phyloP scores from a whole-genome alignment of 2,329 filamentous ascomycete species.

The Penicillium nordicum region DNA sequence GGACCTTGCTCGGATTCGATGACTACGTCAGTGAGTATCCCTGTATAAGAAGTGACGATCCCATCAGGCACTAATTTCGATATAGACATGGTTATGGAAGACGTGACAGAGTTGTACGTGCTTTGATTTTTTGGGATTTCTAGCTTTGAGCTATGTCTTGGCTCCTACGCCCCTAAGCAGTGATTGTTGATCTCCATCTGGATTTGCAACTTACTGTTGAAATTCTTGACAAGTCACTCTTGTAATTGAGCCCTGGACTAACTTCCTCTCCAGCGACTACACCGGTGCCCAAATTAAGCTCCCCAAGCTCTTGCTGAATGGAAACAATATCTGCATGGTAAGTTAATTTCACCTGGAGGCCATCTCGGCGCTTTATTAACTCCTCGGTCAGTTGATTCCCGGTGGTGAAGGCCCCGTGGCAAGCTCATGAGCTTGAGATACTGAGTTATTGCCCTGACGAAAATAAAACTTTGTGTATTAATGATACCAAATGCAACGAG shows the following conservation, averaged over 20 bases:
- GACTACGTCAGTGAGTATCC: constrained; percentile 95
- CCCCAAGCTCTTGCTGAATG: constrained; percentile 91
- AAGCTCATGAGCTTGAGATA: constrained; percentile 23
- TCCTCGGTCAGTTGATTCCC: constrained; percentile 62
- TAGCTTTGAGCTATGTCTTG: not conserved
- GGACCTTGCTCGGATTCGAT: constrained; percentile 91
- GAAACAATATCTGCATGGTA: constrained; percentile 99
- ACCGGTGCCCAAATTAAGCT: constrained; percentile 82
- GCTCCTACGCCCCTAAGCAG: not conserved
- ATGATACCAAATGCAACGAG: constrained; percentile 26
- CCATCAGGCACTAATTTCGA: constrained; percentile 6
- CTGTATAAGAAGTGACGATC: constrained; percentile 7
- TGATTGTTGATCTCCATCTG: not conserved
- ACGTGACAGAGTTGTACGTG: constrained; percentile 90
- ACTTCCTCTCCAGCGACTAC: constrained; percentile 66
- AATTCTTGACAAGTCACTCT: not conserved
- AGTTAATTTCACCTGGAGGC: constrained; percentile 18
- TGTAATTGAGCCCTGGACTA: constrained; percentile 9
- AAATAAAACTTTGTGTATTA: constrained; percentile 20
- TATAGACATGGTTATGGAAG: constrained; percentile 93
- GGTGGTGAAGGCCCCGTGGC: constrained; percentile 67
- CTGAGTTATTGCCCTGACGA: constrained; percentile 7
- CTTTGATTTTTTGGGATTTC: not conserved
- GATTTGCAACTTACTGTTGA: not conserved
- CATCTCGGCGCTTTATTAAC: constrained; percentile 3